phyloP scores from a whole-genome alignment of 2,329 filamentous ascomycete species.

The Pseudogymnoascus sp. region DNA sequence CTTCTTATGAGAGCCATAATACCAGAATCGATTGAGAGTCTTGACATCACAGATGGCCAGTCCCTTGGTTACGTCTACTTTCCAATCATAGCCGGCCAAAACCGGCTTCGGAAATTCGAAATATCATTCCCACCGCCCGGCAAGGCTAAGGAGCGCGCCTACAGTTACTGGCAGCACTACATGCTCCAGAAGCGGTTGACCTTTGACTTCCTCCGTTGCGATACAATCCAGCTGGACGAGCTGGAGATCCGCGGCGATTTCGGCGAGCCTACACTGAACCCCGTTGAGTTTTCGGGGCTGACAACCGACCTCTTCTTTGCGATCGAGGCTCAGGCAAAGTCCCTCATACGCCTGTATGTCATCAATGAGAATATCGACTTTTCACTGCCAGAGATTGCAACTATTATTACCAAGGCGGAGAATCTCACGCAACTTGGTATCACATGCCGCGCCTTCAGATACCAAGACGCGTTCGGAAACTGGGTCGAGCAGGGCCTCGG shows the following conservation, averaged over 20 bases:
- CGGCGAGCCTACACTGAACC: not conserved
- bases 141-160: not conserved
- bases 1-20: not conserved
- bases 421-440: not conserved
- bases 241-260: not conserved
- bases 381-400: not conserved
- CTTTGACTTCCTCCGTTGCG: not conserved
- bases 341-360: not conserved
- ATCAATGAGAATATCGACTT: not conserved
- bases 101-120: not conserved
- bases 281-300: not conserved
- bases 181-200: not conserved
- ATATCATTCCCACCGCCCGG: not conserved
- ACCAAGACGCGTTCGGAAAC: not conserved
- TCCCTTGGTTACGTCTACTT: not conserved
- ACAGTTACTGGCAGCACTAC: not conserved
- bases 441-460: not conserved
- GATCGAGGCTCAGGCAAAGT: not conserved
- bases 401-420: not conserved
- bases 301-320: not conserved
- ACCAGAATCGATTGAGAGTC: not conserved
- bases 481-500: not conserved
- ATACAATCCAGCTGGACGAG: not conserved
- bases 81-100: not conserved
- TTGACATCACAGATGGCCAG: not conserved